Base-by-base conservation (phyloP, 2,329 filamentous ascomycete genomes). In the Exophiala oligosperma region DNA sequence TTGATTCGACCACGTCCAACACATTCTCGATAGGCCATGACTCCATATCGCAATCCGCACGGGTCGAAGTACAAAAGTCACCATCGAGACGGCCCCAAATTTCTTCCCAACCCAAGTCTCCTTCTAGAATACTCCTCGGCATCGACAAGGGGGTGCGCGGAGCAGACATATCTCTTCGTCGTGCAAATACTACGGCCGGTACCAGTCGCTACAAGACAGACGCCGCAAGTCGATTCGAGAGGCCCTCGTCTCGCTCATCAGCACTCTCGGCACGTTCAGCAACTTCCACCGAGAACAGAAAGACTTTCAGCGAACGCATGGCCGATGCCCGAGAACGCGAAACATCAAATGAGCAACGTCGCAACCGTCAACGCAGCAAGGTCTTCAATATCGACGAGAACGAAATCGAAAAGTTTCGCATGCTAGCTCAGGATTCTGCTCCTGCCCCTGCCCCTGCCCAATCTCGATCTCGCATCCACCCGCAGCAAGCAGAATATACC, bases 111-210 rank as follows among this genome's bases (percentile, higher is more conserved):
- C 86, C 85, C 37, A 84, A 81, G 26, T 97, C 92, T 1, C 93
- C 94, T 1, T 88, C 88, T 53, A 82, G 92, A 60, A 84, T 94
- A 12, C 74, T 91, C 17, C 73, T 97, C 14, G 93, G 94, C 4
- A 95, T 97, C 61, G 92, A 96, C 74, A 95, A 96, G 71, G 92
- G 91, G 1, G 77, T 92, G 37, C 88, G 81, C 66, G 92, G 88
- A 1, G 84, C 84, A 58, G 91, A 97, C 67, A 81, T 97, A 32
- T 97, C 92, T 2, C 76, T 97, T 28, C 94, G 90, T 72, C 82
- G 91, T 64, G 85, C 90, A 2, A 47, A 70, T 62, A 61, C 58
- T 61, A 52, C 56, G n/a, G 43, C 52, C 14, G 50, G 58, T 48
- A 56, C 48, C 52, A 53, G 44, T 29, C 58, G 40, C 11, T 12